These are phyloP conservation scores for Neophaeococcomyces mojaviensis DNA, from an alignment of 2,329 filamentous ascomycete species.

Conservation along the genomic window DNA sequence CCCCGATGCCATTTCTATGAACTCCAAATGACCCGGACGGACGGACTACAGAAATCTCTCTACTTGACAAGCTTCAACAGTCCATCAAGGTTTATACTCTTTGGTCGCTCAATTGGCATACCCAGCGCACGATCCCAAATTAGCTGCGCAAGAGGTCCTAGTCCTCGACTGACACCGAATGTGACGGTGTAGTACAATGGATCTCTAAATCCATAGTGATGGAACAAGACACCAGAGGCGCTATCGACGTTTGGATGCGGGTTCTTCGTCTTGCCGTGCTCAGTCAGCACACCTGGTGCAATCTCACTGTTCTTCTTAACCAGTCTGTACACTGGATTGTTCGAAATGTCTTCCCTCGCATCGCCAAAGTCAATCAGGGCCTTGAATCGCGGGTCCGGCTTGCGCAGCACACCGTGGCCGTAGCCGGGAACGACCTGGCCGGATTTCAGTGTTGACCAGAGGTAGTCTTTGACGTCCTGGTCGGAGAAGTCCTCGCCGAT, in stretches of 20 bases:
- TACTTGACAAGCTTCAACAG: constrained; percentile 57
- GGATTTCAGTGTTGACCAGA: constrained; percentile 88
- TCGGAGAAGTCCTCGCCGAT: constrained; percentile 74
- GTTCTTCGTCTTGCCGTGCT: constrained; percentile 98
- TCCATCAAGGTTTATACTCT: constrained; percentile 91
- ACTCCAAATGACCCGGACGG: too few relatives aligned
- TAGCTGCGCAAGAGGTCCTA: constrained; percentile 87
- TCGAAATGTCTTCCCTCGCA: constrained; percentile 72
- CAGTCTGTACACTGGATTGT: constrained; percentile 85
- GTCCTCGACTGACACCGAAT: constrained; percentile 58
- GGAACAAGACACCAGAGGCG: constrained; percentile 86
- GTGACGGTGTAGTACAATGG: constrained; percentile 84
- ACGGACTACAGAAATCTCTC: too few relatives aligned
- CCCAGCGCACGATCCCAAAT: constrained; percentile 94
- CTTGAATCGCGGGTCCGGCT: constrained; percentile 93
- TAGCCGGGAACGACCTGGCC: constrained; percentile 93
- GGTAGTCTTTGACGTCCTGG: constrained; percentile 75
- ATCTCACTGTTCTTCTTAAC: constrained; percentile 90
- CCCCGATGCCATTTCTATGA: too few relatives aligned
- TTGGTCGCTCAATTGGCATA: constrained; percentile 91
- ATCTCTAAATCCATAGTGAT: constrained; percentile 96
- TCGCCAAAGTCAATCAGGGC: constrained; percentile 93
- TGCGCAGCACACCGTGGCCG: constrained; percentile 90
- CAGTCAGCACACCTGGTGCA: constrained; percentile 78
- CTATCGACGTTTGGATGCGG: constrained; percentile 96